Conservation (phyloP, 805 yeast species). For the Cyberlindnera sargentensis region DNA sequence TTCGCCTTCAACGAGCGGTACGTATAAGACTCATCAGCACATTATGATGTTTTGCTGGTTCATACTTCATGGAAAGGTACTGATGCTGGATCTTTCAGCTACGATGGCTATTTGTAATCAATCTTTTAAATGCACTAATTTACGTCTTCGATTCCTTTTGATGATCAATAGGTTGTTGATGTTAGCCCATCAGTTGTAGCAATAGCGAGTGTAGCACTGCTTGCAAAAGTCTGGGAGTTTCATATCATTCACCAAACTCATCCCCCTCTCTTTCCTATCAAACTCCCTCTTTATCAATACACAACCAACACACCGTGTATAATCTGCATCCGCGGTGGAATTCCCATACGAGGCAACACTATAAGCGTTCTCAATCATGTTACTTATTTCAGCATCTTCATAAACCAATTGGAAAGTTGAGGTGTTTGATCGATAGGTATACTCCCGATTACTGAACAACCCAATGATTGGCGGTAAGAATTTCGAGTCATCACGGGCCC, state of each 20-base stretch:
- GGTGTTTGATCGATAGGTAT: conserved; percentile 40
- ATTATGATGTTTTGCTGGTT: no score
- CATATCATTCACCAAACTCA: conserved; percentile 16
- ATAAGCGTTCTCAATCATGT: conserved; percentile 46
- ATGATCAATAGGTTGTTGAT: background rate
- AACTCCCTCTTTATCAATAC: conserved; percentile 45
- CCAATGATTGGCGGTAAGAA: conserved; percentile 47
- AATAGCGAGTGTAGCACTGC: conserved; percentile 32
- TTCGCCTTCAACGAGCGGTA: no score
- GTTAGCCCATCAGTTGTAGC: conserved; percentile 26
- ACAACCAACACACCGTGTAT: conserved; percentile 48
- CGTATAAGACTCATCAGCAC: no score
- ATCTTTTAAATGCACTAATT: no score
- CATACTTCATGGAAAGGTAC: no score
- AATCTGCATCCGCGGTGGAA: conserved; percentile 29
- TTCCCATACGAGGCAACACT: conserved; percentile 41
- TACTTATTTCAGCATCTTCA: conserved; percentile 32
- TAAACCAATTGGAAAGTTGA: conserved; percentile 55
- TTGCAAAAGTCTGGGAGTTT: conserved; percentile 28
- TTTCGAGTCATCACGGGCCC: conserved; percentile 7
- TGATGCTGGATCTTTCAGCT: no score
- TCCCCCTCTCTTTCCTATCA: conserved; percentile 29
- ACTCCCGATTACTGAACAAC: conserved; percentile 40
- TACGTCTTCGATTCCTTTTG: background rate
- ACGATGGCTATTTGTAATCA: background rate